A percentile compares a stretch with the other conserved stretches of the same genome.
Conservation (phyloP, 768 basidiomycete species). For the Lactarius psammicola region DNA sequence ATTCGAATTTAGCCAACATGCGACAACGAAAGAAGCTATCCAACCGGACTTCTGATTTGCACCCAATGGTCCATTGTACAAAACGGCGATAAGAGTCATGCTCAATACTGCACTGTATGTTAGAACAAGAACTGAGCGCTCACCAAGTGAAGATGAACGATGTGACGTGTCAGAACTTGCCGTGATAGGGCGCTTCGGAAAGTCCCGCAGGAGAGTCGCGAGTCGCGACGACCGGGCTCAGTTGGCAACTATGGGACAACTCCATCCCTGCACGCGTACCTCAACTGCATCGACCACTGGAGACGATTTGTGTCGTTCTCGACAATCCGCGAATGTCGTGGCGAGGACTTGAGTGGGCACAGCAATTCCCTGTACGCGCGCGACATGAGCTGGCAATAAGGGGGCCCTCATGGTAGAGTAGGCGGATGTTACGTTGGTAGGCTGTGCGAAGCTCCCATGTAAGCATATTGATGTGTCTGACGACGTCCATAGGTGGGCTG, state of each 20-base stretch:
- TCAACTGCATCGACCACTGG: no score
- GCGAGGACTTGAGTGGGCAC: background rate
- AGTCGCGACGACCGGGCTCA: background rate
- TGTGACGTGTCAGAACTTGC: background rate
- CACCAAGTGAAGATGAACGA: background rate
- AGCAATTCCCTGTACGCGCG: background rate
- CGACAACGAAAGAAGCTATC: background rate
- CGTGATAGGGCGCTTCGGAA: background rate
- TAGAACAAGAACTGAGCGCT: background rate
- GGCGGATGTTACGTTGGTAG: slow-evolving; percentile 12
- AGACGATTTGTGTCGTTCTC: background rate
- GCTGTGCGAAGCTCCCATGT: no score
- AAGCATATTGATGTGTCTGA: no score
- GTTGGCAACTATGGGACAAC: background rate
- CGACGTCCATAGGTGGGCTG: background rate
- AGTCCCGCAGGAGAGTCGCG: no score
- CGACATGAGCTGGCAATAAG: background rate
- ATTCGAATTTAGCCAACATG: background rate
- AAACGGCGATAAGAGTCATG: background rate
- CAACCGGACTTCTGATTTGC: background rate
- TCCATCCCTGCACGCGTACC: background rate
- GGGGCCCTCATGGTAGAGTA: background rate
- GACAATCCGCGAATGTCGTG: background rate
- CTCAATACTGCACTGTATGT: no score
- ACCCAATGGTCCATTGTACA: background rate